phyloP scores from a whole-genome alignment of 306 rosid species.

The Trifolium dubium region DNA sequence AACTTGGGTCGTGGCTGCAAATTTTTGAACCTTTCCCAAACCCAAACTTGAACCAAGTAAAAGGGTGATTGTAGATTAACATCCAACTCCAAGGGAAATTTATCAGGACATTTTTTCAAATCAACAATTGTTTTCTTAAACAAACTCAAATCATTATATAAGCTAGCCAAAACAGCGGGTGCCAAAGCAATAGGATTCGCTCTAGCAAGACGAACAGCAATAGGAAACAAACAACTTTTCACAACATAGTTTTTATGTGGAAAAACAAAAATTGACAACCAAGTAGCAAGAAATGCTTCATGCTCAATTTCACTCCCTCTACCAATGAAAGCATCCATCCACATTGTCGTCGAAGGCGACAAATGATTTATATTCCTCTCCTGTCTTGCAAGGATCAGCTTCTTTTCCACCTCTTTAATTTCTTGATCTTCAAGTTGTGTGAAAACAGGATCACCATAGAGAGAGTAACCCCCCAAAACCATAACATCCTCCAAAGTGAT shows the following conservation, averaged over 20 bases:
- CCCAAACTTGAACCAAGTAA: constrained; percentile 65
- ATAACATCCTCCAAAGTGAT: neutral
- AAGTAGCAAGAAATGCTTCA: constrained; percentile 55
- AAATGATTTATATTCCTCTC: neutral
- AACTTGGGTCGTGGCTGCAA: constrained; percentile 43
- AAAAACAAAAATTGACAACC: constrained; percentile 55
- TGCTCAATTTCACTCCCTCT: constrained; percentile 61
- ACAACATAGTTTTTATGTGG: neutral
- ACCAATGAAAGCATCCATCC: constrained; percentile 45
- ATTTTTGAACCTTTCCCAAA: constrained; percentile 56
- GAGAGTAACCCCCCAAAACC: neutral
- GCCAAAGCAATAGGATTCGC: constrained; percentile 57
- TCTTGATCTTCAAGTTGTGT: neutral
- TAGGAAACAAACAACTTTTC: constrained; percentile 31
- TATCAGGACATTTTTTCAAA: neutral
- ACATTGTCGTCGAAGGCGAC: neutral
- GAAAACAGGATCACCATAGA: neutral
- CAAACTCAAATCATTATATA: constrained; percentile 54
- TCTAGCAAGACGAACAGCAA: constrained; percentile 57
- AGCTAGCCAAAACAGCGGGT: constrained; percentile 56
- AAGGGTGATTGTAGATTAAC: constrained; percentile 51
- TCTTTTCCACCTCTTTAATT: neutral
- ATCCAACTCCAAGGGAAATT: neutral
- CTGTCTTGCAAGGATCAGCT: too few relatives aligned
- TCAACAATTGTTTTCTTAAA: constrained; percentile 40